Conservation (phyloP, 257 asterid genomes). For the Solanum arcanum region DNA sequence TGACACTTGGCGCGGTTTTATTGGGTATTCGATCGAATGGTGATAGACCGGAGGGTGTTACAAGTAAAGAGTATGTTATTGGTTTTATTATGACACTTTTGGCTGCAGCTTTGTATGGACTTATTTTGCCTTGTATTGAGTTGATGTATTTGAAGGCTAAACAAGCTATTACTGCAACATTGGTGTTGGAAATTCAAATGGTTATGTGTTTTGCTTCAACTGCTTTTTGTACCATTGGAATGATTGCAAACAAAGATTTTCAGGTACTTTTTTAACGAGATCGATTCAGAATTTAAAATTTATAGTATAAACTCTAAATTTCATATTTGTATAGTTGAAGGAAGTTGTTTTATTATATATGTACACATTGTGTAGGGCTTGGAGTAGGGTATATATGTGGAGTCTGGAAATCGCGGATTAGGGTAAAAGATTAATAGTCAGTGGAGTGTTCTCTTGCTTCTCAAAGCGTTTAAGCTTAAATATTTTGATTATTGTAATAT, state of each 20-base stretch:
- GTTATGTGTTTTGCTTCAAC: not conserved
- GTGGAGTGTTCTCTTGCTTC: not conserved
- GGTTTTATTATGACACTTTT: not conserved
- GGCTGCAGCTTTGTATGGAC: not conserved
- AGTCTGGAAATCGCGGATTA: not conserved
- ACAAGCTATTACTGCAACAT: not conserved
- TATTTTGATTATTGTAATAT: too few relatives aligned
- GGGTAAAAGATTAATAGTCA: too few relatives aligned
- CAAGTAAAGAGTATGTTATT: not conserved
- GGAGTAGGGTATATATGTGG: not conserved
- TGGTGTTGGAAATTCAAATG: not conserved
- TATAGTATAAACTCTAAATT: not conserved
- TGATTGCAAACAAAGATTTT: not conserved
- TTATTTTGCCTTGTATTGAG: not conserved
- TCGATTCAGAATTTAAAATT: not conserved
- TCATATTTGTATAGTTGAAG: not conserved
- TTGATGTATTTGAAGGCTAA: not conserved
- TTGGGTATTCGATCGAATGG: not conserved
- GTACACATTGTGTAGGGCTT: not conserved
- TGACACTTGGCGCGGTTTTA: not conserved
- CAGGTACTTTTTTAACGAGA: not conserved
- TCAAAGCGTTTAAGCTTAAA: not conserved
- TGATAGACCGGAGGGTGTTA: not conserved
- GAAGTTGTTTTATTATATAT: not conserved
- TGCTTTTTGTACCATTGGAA: not conserved